Evolutionary conservation across 2,329 filamentous ascomycete species (phyloP), one percentile per base, ranked within the genome.

Genomic region (Venturia aucupariae): DNA sequence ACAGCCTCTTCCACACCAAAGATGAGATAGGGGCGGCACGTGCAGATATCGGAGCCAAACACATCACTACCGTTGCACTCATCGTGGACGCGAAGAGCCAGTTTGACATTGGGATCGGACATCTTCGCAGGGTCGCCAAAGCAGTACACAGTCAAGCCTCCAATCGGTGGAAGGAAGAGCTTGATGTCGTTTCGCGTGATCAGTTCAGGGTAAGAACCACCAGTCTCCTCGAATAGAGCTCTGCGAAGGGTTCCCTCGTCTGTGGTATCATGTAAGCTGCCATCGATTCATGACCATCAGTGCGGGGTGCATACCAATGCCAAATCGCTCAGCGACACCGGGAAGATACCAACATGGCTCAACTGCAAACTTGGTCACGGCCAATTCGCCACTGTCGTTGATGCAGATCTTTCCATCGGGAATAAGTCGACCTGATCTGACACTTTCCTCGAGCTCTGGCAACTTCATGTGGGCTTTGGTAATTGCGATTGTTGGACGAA

Each of bases 1-100:
- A 99, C 93, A 15, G 94, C 94, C 76, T 99, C 94, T 72, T 96
- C 92, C 67, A 99, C 95, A 67, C 94, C 94, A 74, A 95, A 97
- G 72, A 96, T 95, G 65, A 97, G 85, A 74, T 97, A 97, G 19
- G 94, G 94, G 65, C 90, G 85, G 76, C 93, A 97, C 13, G 94
- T 97, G 79, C 94, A 97, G 72, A 97, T 99, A 74, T 99, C 94
- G 24, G 92, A 96, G 66, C 93, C 92, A 75, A 97, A 99, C 54
- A 97, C 94, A 77, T 99, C 94, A 74, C 90, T 95, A 65, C 94
- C 94, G 73, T 97, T 97, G 78, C 94, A 97, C 80, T 90, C 87
- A 71, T 90, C 87, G 74, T 90, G 94, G 59, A 97, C 87, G 69
- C 94, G 87, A 66, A 97, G 81, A 17, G 94, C 91, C 51, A 97